Conservation (phyloP, 2,329 filamentous ascomycete species). For the Colletotrichum magnum region DNA sequence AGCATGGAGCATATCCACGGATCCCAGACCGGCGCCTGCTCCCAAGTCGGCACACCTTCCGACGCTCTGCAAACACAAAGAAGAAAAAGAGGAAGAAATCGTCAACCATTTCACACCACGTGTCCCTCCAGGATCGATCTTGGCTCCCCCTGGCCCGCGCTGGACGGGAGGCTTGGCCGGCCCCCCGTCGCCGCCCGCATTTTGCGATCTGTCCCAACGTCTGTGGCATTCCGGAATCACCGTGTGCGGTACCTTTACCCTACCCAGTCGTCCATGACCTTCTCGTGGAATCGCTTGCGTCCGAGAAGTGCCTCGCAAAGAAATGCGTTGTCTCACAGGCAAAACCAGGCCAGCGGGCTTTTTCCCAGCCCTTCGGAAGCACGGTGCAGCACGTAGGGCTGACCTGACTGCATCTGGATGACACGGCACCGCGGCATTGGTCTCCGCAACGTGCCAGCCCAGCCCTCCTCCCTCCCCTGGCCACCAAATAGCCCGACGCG, state of each 20-base stretch:
- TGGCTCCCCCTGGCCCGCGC: constrained; percentile 15
- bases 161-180: constrained; percentile 18
- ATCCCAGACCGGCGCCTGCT: no score
- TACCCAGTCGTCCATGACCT: background rate
- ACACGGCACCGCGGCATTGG: constrained; percentile 26
- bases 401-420: constrained; percentile 35
- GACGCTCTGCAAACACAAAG: constrained; percentile 7
- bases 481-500: constrained; percentile 13
- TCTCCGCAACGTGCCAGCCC: constrained; percentile 12
- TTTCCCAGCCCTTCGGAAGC: background rate
- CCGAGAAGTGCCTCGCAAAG: no score
- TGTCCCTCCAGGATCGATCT: constrained; percentile 32
- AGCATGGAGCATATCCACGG: no score
- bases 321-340: no score
- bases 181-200: constrained; percentile 7
- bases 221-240: background rate
- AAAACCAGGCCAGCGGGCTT: no score
- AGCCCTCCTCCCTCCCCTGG: background rate
- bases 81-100: constrained; percentile 4
- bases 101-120: constrained; percentile 28
- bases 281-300: background rate
- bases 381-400: constrained; percentile 27
- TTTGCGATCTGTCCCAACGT: background rate
- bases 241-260: background rate
- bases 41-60: background rate